Conservation (phyloP, 768 basidiomycete genomes). For the Leccinum boreale region DNA sequence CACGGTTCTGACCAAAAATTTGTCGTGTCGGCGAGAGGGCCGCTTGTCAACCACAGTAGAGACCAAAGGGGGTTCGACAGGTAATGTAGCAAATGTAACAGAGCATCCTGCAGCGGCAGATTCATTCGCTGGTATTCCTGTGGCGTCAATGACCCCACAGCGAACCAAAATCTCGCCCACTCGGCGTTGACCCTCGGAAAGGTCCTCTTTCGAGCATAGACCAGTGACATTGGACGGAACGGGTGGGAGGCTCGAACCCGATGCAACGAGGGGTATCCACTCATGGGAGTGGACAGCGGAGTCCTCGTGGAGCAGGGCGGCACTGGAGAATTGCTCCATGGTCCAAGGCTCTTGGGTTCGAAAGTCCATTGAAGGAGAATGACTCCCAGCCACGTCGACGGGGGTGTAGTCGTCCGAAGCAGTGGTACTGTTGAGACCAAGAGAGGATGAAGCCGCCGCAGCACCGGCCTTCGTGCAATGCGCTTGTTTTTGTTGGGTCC, state of each 20-base stretch:
- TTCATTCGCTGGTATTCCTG: background rate
- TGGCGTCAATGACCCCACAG: conserved; percentile 15
- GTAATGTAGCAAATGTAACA: background rate
- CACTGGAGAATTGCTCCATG: background rate
- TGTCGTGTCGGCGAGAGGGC: conserved; percentile 2
- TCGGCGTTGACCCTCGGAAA: conserved; percentile 17
- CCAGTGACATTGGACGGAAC: background rate
- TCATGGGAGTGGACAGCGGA: background rate
- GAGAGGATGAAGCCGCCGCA: conserved; percentile 9
- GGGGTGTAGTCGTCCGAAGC: background rate
- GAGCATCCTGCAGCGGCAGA: background rate
- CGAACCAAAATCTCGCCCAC: conserved; percentile 19
- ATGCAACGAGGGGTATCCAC: conserved; percentile 4
- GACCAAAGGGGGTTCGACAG: background rate
- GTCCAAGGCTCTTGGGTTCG: background rate
- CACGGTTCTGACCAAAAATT: conserved; percentile 9
- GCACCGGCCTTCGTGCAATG: conserved; percentile 10
- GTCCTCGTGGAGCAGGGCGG: background rate
- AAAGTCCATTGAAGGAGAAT: conserved; percentile 4
- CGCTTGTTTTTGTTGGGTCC: conserved; percentile 8
- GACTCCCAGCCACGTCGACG: background rate
- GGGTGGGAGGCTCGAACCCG: background rate
- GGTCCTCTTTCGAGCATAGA: conserved; percentile 1
- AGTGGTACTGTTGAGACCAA: conserved; percentile 3
- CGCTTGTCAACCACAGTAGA: background rate